phyloP scores from a whole-genome alignment of 2,329 filamentous ascomycete genomes.

The Plenodomus lindquistii region DNA sequence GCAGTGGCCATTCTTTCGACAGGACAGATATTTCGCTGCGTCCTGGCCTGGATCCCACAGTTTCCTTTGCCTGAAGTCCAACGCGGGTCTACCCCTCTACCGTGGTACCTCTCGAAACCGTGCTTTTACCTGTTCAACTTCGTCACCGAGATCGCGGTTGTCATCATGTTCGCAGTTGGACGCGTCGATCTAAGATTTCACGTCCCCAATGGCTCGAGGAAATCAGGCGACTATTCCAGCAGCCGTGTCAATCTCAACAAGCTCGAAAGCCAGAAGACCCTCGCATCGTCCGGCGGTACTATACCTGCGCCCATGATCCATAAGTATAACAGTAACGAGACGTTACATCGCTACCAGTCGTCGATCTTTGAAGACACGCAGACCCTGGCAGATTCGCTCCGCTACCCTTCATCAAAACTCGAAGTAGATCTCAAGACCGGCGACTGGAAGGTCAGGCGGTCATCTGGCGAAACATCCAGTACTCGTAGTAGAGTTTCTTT shows the following conservation, averaged over 20 bases:
- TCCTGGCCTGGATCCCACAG: slow-evolving; percentile 58
- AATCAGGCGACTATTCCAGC: slow-evolving; percentile 37
- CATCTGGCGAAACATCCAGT: slow-evolving; percentile 19
- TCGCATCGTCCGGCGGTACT: slow-evolving; percentile 7
- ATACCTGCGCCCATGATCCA: slow-evolving; percentile 5
- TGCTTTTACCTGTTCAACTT: slow-evolving; percentile 85
- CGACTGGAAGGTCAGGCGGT: slow-evolving; percentile 37
- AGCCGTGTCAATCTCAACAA: slow-evolving; percentile 26
- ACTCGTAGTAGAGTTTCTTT: slow-evolving; percentile 16
- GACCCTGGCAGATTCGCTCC: slow-evolving; percentile 39
- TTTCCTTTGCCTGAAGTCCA: slow-evolving; percentile 54
- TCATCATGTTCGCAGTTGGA: slow-evolving; percentile 66
- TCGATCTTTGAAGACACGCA: slow-evolving; percentile 38
- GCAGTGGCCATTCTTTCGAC: slow-evolving; percentile 64
- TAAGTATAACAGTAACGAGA: slow-evolving; percentile 29
- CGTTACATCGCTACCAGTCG: slow-evolving; percentile 31
- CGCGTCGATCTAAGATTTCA: slow-evolving; percentile 79
- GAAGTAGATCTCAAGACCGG: slow-evolving; percentile 37
- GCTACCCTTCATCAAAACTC: slow-evolving; percentile 37
- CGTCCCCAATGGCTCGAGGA: slow-evolving; percentile 70
- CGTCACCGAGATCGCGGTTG: slow-evolving; percentile 70
- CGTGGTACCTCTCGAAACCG: slow-evolving; percentile 73
- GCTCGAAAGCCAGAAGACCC: slow-evolving; percentile 26
- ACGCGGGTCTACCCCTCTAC: slow-evolving; percentile 33
- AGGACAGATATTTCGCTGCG: slow-evolving; percentile 71